A percentile compares a stretch with the other conserved stretches of the same genome.
These are phyloP conservation scores for Aspergillus chevalieri DNA, from an alignment of 2,329 filamentous ascomycete species.

Conservation along the genomic window DNA sequence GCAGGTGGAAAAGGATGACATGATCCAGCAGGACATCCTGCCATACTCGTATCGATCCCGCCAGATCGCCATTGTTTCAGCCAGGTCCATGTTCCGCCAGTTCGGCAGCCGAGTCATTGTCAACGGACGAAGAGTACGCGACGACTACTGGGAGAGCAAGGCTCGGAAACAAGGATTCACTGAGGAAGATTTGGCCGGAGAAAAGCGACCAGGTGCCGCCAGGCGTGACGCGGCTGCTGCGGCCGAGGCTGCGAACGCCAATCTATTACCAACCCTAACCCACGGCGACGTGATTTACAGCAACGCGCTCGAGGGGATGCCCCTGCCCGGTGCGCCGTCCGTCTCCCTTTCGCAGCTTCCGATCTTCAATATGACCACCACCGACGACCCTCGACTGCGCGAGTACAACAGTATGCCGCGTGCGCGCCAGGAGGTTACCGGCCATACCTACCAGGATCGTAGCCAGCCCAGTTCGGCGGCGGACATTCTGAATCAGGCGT, in stretches of 20 bases:
- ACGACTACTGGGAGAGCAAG: conserved; percentile 99
- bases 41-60: conserved; percentile 97
- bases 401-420: conserved; percentile 80
- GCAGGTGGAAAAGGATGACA: conserved; percentile 90
- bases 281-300: conserved; percentile 87
- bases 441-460: conserved; percentile 80
- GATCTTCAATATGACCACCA: conserved; percentile 76
- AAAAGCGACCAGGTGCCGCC: conserved; percentile 87
- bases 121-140: conserved; percentile 81
- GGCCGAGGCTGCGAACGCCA: conserved; percentile 58
- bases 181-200: conserved; percentile 88
- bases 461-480: conserved; percentile 67
- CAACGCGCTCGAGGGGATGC: conserved; percentile 63
- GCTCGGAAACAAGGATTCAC: conserved; percentile 97
- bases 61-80: conserved; percentile 96
- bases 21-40: conserved; percentile 89
- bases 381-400: conserved; percentile 68
- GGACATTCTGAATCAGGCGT: conserved; percentile 79
- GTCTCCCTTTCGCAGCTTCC: conserved; percentile 67
- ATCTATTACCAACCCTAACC: conserved; percentile 55
- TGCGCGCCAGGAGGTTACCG: conserved; percentile 82
- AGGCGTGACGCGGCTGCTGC: conserved; percentile 79
- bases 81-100: conserved; percentile 96
- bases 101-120: conserved; percentile 92
- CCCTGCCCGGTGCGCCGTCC: conserved; percentile 63